Base-by-base conservation (phyloP, 768 basidiomycete species). In the Lactarius sp. region DNA sequence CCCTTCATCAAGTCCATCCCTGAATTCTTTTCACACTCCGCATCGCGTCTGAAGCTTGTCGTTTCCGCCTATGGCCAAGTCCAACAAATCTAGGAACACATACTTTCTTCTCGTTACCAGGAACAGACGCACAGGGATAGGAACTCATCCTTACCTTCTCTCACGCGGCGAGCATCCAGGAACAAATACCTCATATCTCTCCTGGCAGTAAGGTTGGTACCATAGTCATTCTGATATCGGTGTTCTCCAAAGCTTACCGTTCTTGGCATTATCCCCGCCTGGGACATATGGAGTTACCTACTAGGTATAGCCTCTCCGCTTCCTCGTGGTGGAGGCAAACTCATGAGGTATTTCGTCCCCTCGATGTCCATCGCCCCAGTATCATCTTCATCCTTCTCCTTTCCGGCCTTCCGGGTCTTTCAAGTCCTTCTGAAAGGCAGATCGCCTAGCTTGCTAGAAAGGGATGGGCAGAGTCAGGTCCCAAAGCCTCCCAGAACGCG, bases 1-100 rank as follows among this genome's bases (percentile, higher is more conserved):
- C 39, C n/a, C 7, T 36, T 33, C 33, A 47, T 46, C 12, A 20
- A 33, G 47, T 37, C 10, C 44, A 44, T 55, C 22, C 22, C 22
- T 27, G 1, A 27, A 27, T 2, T 27, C 2, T 27, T 55, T 52
- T 59, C 42, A 16, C 52, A 46, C 22, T 33, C 57, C 53, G 33
- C 59, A 37, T 49, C 59, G 64, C 59, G 60, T 65, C 64, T 59
- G 64, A 65, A 39, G 54, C 58, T 52, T 51, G 34, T 65, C 59
- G 64, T 60, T 52, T 60, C 64, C 64, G 59, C 47, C 33, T 10
- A 36, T 27, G 22, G 22, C 22, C 22, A 27, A 27, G 22, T 55
- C 31, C 53, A 14, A 20, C 18, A 27, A 41, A 62, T 33, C 22
- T 2, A 27, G 22, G 42, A 31, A 20, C 33, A 39, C 52, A 10